Base-by-base conservation (phyloP, 2,329 filamentous ascomycete genomes). In the Leptographium radiaticola region DNA sequence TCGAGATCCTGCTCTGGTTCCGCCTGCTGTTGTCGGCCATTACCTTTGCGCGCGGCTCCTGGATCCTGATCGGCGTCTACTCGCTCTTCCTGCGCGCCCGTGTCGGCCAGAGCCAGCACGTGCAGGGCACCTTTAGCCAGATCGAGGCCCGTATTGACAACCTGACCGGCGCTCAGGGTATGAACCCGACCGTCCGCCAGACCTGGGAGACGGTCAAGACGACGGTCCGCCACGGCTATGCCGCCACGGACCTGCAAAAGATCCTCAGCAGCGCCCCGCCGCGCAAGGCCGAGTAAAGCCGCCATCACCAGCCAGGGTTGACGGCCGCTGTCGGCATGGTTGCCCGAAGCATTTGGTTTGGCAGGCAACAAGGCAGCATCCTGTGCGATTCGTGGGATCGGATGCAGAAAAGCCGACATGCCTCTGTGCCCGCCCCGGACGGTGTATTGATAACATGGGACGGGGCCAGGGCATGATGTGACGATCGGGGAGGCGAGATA, bases 31-130 rank as follows among this genome's bases (percentile, higher is more conserved):
- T 89, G 53, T 85, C 87, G 36, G 88, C 89, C 58, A 71, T 97
- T 59, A 75, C 94, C 62, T 97, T 97, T 80, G 83, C 84, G 72
- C 88, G 85, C 68, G 85, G 89, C 61, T 93, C 88, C 59, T 96
- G 91, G 89, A 83, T 96, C 65, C 76, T 97, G 52, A 72, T 98
- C 57, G 73, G 73, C 57, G 69, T 95, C 68, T 98, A 97, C 80
- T 89, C 89, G 60, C 79, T 83, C 62, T 98, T 98, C 79, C 81
- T 97, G 67, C 88, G 93, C 62, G 87, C 90, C 44, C 84, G 93
- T 64, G 91, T 85, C 72, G 76, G 84, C 55, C 91, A 97, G 77
- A 96, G 89, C 79, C 80, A 75, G 59, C 95, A 97, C 65, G 87
- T 97, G n/a, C 88, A 95, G 75, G 80, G 78, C 63, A 83, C 87